Evolutionary conservation across 2,329 filamentous ascomycete genomes (phyloP).

Genomic region (Fusarium sp.): DNA sequence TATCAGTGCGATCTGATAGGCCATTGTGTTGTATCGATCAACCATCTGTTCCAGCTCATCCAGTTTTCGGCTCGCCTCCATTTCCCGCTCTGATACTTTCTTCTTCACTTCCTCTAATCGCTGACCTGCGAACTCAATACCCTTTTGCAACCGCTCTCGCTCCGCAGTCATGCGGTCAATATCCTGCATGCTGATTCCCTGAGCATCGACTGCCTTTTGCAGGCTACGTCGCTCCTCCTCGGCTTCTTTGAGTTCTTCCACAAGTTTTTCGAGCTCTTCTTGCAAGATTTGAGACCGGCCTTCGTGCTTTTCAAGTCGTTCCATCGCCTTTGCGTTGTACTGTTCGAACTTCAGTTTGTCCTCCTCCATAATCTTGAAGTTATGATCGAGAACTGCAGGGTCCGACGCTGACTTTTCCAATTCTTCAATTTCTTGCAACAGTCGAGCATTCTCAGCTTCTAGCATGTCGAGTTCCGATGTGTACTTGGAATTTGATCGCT

Average conservation of each 20-base stretch:
- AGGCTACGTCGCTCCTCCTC: conserved; percentile 85
- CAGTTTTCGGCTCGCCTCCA: conserved; percentile 85
- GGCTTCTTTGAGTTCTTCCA: conserved; percentile 79
- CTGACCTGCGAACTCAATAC: conserved; percentile 79
- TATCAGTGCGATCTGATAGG: conserved; percentile 93
- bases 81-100: conserved; percentile 85
- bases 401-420: conserved; percentile 88
- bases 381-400: conserved; percentile 84
- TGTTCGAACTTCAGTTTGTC: conserved; percentile 96
- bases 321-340: conserved; percentile 87
- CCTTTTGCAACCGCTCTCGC: conserved; percentile 90
- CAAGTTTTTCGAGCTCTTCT: conserved; percentile 84
- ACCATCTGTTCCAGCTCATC: conserved; percentile 93
- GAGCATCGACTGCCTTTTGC: conserved; percentile 88
- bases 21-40: conserved; percentile 92
- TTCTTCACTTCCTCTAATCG: conserved; percentile 88
- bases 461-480: conserved; percentile 85
- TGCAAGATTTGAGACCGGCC: conserved; percentile 83
- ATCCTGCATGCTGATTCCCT: conserved; percentile 96
- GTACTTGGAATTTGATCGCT: conserved; percentile 85
- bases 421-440: conserved; percentile 89
- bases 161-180: conserved; percentile 99
- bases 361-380: conserved; percentile 93
- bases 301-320: conserved; percentile 90
- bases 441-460: conserved; percentile 84